Evolutionary conservation across 805 yeast genomes (phyloP).

Genomic region (Saturnispora sekii): DNA sequence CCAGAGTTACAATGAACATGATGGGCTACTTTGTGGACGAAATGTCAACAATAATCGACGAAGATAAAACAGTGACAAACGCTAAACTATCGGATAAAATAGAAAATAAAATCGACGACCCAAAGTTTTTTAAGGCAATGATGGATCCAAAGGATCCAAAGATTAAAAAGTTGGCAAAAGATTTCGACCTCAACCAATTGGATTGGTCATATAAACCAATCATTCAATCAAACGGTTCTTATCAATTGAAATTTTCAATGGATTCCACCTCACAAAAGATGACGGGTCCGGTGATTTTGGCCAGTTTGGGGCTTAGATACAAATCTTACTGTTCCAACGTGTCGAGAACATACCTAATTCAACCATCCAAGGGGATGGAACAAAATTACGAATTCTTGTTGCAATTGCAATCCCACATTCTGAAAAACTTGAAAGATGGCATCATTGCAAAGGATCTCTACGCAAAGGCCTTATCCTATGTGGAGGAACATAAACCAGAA

Average conservation of each 20-base stretch:
- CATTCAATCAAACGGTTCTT: constrained; percentile 78
- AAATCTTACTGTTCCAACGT: constrained; percentile 82
- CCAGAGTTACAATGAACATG: constrained; percentile 67
- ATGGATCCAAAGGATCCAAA: constrained; percentile 30
- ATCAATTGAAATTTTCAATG: constrained; percentile 77
- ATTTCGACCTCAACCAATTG: constrained; percentile 63
- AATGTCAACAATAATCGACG: constrained; percentile 80
- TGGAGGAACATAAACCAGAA: constrained; percentile 56
- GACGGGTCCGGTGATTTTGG: constrained; percentile 69
- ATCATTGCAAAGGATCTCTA: constrained; percentile 58
- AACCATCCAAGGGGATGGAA: constrained; percentile 75
- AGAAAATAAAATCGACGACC: constrained; percentile 74
- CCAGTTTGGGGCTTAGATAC: constrained; percentile 80
- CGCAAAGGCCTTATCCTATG: constrained; percentile 47
- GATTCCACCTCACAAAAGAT: constrained; percentile 57
- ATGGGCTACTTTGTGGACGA: constrained; percentile 80
- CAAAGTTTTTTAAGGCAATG: constrained; percentile 50
- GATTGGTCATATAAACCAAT: constrained; percentile 96
- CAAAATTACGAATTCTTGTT: constrained; percentile 68
- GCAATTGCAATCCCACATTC: constrained; percentile 57
- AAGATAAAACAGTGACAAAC: constrained; percentile 69
- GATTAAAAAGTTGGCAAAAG: constrained; percentile 49
- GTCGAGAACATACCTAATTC: constrained; percentile 81
- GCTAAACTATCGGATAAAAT: constrained; percentile 62
- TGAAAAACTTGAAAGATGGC: constrained; percentile 56